phyloP scores from a whole-genome alignment of 1,284 basidiomycete genomes.

The Moesziomyces parantarcticus region DNA sequence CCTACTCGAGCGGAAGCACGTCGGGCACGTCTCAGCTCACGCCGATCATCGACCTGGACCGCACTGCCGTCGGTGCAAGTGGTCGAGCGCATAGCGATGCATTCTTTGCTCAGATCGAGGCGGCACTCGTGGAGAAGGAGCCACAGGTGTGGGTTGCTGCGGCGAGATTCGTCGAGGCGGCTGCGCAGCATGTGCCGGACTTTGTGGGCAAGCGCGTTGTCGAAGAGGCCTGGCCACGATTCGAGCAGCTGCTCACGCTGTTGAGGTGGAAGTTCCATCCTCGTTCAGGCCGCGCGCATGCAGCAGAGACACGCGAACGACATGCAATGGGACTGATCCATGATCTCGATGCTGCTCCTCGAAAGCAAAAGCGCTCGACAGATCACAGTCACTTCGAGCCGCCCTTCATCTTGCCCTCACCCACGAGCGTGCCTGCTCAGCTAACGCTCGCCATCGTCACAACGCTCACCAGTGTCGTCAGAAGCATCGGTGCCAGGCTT shows the following conservation, averaged over 20 bases:
- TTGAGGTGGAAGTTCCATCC: slow-evolving; percentile 30
- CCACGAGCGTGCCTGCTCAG: slow-evolving; percentile 16
- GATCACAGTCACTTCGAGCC: slow-evolving; percentile 2
- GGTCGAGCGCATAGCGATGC: slow-evolving; percentile 2
- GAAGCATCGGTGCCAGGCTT: slow-evolving; percentile 12
- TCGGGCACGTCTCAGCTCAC: slow-evolving; percentile 1
- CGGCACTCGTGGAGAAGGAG: slow-evolving; percentile 42
- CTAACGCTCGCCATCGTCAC: slow-evolving; percentile 29
- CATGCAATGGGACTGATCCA: slow-evolving; percentile 4
- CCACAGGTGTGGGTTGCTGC: slow-evolving; percentile 56
- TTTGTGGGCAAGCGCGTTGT: slow-evolving; percentile 53
- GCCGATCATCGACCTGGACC: slow-evolving; percentile 31
- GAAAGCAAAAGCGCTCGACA: neutral
- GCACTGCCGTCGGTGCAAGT: neutral
- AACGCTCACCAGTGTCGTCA: slow-evolving; percentile 18
- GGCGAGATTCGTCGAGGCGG: slow-evolving; percentile 34
- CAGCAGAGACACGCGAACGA: neutral
- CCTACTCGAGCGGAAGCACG: slow-evolving; percentile 14
- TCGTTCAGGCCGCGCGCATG: neutral
- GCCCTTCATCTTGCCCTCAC: slow-evolving; percentile 32
- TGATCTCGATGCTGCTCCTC: neutral
- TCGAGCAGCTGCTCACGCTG: slow-evolving; percentile 37
- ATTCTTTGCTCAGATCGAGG: slow-evolving; percentile 16
- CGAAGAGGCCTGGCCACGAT: slow-evolving; percentile 61
- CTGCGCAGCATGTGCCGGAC: slow-evolving; percentile 40